Evolutionary conservation across 306 rosid genomes (phyloP), one percentile per base, ranked within the genome.

Genomic region (Hippophae rhamnoides): DNA sequence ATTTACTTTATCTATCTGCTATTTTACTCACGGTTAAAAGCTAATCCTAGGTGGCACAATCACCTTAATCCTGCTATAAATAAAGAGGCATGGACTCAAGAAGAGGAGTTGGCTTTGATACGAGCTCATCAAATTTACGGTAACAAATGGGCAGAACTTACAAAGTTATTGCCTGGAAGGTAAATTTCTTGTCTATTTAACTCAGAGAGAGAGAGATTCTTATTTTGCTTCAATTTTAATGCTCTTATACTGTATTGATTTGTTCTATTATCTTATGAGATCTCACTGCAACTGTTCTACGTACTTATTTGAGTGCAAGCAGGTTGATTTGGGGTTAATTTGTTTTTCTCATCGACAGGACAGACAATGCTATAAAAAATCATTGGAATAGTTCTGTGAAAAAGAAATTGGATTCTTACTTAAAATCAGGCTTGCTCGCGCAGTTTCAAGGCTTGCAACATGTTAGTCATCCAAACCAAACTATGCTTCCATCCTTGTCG

Each of bases 301-400:
- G 38, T 31, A 31, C 38, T 2, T 31, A 3, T 31, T 27, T 31
- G 38, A 31, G 38, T 31, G 38, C 38, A 31, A 31, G 38, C 38
- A 31, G 38, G 4, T 2, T 31, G 38, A 31, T 31, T 31, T 31
- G 3, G 38, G 38, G 5, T 31, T 31, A 31, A 31, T 31, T 31
- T 77, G 69, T 67, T 70, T 69, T 51, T 65, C 62, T 80, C 74
- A 73, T 63, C 45, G 73, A 92, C 99, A 93, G 99, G 90, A 84
- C 99, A 67, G 99, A 93, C 87, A 93, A 93, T 76, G 75, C 99
- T 56, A 93, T 93, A 78, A 93, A 93, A 83, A 93, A 93, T 62
- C 99, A 93, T 69, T 93, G 99, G 99, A 89, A 93, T 74, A 93
- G 99, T 79, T 93, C 99, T 68, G 99, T 93, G 10, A 93, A 86